Evolutionary conservation across 1,284 basidiomycete species (phyloP).

Genomic region (Malassezia pachydermatis): DNA sequence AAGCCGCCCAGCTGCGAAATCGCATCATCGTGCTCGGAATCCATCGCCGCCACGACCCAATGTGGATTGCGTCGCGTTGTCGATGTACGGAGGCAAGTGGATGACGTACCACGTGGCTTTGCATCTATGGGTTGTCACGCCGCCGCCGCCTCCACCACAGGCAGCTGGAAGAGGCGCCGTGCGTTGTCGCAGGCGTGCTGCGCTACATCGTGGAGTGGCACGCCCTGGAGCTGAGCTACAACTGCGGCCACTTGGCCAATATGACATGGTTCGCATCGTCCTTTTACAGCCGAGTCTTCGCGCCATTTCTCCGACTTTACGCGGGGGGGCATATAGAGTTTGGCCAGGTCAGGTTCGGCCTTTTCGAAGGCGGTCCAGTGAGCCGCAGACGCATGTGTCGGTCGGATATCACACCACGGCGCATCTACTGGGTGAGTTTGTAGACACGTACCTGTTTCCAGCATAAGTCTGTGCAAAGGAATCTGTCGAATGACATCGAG

Average conservation of each 20-base stretch:
- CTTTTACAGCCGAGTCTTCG: slow-evolving; percentile 62
- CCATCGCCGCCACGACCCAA: slow-evolving; percentile 23
- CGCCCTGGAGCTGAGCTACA: slow-evolving; percentile 56
- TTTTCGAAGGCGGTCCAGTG: slow-evolving; percentile 55
- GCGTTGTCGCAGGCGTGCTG: slow-evolving; percentile 29
- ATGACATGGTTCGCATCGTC: slow-evolving; percentile 67
- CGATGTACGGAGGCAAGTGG: not conserved
- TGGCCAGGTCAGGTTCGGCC: slow-evolving; percentile 49
- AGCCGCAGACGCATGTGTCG: slow-evolving; percentile 62
- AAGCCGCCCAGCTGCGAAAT: slow-evolving; percentile 38
- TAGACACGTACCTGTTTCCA: slow-evolving; percentile 60
- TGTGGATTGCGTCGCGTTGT: not conserved
- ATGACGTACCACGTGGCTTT: not conserved
- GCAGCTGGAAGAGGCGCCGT: slow-evolving; percentile 25
- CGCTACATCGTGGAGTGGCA: slow-evolving; percentile 57
- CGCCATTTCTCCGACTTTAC: slow-evolving; percentile 61
- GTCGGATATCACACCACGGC: slow-evolving; percentile 67
- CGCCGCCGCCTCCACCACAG: no score
- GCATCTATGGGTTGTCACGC: no score
- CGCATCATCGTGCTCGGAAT: slow-evolving; percentile 40
- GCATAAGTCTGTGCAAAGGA: slow-evolving; percentile 59
- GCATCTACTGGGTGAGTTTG: slow-evolving; percentile 22
- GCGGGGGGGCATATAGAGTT: slow-evolving; percentile 55
- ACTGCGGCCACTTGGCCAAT: slow-evolving; percentile 70
- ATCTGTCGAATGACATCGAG: slow-evolving; percentile 58